These are phyloP conservation scores for Wakefieldia striispora DNA, from an alignment of 768 basidiomycete species.

Conservation along the genomic window DNA sequence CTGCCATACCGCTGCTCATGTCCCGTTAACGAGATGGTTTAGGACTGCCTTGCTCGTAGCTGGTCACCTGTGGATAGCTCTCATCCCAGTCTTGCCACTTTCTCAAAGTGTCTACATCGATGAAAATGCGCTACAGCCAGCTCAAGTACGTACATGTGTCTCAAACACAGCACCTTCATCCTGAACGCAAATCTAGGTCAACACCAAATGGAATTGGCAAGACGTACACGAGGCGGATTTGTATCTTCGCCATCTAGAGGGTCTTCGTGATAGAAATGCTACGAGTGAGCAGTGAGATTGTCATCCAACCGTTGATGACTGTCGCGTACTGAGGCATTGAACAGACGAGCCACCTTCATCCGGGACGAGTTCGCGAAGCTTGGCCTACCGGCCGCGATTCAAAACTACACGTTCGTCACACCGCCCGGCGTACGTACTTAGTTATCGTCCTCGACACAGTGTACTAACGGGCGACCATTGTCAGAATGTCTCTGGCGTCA, in stretches of 20 bases:
- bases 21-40: conserved; percentile 1
- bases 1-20: not conserved
- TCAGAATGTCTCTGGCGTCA: conserved; percentile 62
- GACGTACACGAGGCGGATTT: conserved; percentile 85
- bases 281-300: conserved; percentile 67
- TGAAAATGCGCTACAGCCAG: conserved; percentile 94
- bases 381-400: conserved; percentile 69
- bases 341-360: conserved; percentile 66
- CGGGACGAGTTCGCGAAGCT: conserved; percentile 65
- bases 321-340: not conserved
- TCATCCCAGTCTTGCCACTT: conserved; percentile 65
- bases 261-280: conserved; percentile 57
- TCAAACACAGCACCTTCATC: not conserved
- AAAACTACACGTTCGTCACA: conserved; percentile 60
- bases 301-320: not conserved
- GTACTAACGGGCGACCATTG: conserved; percentile 4
- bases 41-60: conserved; percentile 58
- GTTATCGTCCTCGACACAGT: not conserved
- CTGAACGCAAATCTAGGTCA: conserved; percentile 57
- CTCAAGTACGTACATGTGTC: conserved; percentile 54
- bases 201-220: conserved; percentile 88
- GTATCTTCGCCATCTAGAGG: conserved; percentile 72
- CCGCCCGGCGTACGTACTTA: conserved; percentile 43
- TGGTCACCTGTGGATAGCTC: conserved; percentile 84
- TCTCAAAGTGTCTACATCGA: conserved; percentile 79